Evolutionary conservation across 1,284 basidiomycete genomes (phyloP).

Genomic region (Tremellales sp.): DNA sequence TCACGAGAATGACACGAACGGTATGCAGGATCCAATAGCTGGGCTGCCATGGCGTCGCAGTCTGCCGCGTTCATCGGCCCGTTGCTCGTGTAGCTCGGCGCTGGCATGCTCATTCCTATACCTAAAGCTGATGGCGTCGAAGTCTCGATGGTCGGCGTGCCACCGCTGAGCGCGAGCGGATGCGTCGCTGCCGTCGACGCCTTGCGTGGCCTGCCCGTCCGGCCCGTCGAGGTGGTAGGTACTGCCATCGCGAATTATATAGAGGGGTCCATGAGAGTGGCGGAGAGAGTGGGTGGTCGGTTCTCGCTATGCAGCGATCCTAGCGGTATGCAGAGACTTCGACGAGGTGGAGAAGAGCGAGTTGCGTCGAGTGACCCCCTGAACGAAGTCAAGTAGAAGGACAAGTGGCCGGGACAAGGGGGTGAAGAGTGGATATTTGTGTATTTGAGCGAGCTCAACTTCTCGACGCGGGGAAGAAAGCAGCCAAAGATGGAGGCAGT

Average conservation of each 20-base stretch:
- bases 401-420: no score
- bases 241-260: background rate
- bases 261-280: no score
- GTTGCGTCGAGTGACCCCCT: no score
- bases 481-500: no score
- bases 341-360: no score
- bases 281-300: no score
- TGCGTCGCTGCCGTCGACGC: conserved; percentile 33
- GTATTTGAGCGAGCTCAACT: no score
- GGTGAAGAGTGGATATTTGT: no score
- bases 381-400: no score
- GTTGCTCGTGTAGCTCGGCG: conserved; percentile 23
- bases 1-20: conserved; percentile 12
- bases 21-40: conserved; percentile 31
- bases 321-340: no score
- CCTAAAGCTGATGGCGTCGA: conserved; percentile 28
- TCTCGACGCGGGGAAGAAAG: no score
- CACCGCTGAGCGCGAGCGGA: conserved; percentile 1
- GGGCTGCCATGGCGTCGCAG: conserved; percentile 42
- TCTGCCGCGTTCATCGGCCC: conserved; percentile 40
- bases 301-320: no score
- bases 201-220: conserved; percentile 31
- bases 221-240: background rate
- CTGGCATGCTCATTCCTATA: conserved; percentile 25
- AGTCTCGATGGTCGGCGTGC: conserved; percentile 25